Percentiles rank a stretch among this genome's conserved stretches.
Evolutionary conservation across 805 yeast species (phyloP).

Genomic region (Maudiozyma turicensis): DNA sequence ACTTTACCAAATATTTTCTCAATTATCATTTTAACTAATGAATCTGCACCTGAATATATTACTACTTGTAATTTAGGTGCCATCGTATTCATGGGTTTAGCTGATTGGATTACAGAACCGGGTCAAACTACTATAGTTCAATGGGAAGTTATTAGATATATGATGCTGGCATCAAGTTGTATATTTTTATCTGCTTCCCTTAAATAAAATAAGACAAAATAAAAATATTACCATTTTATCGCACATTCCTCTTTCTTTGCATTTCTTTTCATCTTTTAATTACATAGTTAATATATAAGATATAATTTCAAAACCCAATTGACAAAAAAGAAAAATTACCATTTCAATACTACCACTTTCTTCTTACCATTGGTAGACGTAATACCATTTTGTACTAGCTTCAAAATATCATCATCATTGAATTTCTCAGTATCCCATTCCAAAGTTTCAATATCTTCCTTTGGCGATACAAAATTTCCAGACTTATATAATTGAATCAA

Average conservation of each 20-base stretch:
- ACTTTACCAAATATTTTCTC: constrained; percentile 20
- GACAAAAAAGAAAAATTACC: constrained; percentile 6
- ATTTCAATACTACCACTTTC: constrained; percentile 23
- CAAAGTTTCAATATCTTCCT: constrained; percentile 31
- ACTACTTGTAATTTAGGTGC: constrained; percentile 24
- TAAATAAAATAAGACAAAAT: background rate
- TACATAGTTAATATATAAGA: too few relatives aligned
- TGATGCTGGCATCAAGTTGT: constrained; percentile 19
- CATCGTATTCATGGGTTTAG: constrained; percentile 22
- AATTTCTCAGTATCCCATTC: constrained; percentile 24
- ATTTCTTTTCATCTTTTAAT: too few relatives aligned
- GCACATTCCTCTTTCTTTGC: too few relatives aligned
- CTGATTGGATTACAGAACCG: constrained; percentile 25
- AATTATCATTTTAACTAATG: constrained; percentile 16
- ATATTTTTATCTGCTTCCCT: constrained; percentile 11
- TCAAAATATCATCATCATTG: constrained; percentile 34
- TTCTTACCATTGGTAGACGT: constrained; percentile 25
- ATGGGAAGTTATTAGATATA: constrained; percentile 28
- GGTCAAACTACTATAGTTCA: constrained; percentile 21
- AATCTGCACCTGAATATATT: constrained; percentile 19
- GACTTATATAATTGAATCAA: constrained; percentile 48
- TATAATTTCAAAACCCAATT: too few relatives aligned
- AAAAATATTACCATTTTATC: background rate
- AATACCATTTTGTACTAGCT: constrained; percentile 37
- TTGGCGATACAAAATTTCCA: constrained; percentile 47